Evolutionary conservation across 306 rosid genomes (phyloP).

Genomic region (Pterocarpus santalinus): DNA sequence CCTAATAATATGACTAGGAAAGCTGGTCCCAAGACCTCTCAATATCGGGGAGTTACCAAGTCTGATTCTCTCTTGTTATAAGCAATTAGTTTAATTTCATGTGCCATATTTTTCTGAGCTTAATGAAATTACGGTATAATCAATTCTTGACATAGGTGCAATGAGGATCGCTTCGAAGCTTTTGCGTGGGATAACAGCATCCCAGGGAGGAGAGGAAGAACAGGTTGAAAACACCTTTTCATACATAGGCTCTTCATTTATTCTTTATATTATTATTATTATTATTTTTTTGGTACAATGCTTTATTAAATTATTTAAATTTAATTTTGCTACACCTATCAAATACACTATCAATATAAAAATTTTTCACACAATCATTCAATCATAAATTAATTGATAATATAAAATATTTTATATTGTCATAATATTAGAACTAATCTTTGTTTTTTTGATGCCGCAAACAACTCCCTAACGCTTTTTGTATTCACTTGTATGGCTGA

Average conservation of each 20-base stretch:
- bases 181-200: constrained; percentile 50
- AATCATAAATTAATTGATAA: too few species aligned
- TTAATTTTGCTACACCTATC: too few species aligned
- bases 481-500: neutral
- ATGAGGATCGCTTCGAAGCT: constrained; percentile 45
- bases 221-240: constrained; percentile 36
- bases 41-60: constrained; percentile 56
- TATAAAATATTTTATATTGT: too few species aligned
- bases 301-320: too few species aligned
- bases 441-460: neutral
- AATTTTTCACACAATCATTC: too few species aligned
- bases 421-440: too few species aligned
- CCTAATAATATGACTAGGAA: too few species aligned
- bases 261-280: neutral
- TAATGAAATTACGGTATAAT: neutral
- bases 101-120: neutral
- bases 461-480: neutral
- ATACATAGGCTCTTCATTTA: neutral
- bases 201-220: constrained; percentile 7
- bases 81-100: neutral
- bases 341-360: too few species aligned
- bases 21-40: constrained; percentile 8
- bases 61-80: neutral
- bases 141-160: constrained; percentile 38
- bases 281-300: too few species aligned